Base-by-base conservation (phyloP, 441 rosid species). In the Bruguiera hainesii region DNA sequence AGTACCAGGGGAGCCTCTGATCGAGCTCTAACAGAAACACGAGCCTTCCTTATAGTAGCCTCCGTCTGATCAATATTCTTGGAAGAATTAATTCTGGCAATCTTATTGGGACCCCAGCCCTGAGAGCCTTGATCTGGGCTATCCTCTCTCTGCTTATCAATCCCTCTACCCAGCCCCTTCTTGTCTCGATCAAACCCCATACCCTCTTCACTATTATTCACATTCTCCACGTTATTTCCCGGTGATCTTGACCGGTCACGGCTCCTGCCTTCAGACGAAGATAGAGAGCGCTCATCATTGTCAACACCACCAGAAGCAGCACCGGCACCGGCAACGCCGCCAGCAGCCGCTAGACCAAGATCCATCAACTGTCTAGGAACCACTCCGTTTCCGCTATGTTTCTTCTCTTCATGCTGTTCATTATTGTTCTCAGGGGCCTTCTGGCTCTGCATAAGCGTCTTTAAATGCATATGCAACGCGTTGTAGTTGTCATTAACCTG, bases 11-110 rank as follows among this genome's bases (percentile, higher is more conserved):
- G 89, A 77, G 91, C 92, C 84, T 92, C 96, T 3, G 96, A 90
- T 80, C 98, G 74, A 59, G 97, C 96, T 49, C 98, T 86, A 39
- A 95, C 95, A 0, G 99, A 92, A 39, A 92, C 98, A 56, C 98
- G 95, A 39, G 97, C 99, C 79, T 92, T 89, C 70, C 98, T 83
- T 87, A 95, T 95, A n/a, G 96, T 89, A 51, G 98, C 96, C 69
- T 91, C 98, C 0, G 96, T 79, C 68, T 89, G 96, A 62, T 90
- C 95, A 5, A 84, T 67, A 59, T 29, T 82, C 23, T 70, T 67
- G 18, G 67, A 61, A 16, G 67, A 28, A 3, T 73, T 77, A 69
- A 79, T 66, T 53, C 85, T 86, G 20, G 83, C 78, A 60, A 67
- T 73, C 75, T 92, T 91, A 67, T 79, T 87, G 55, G 81, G 80